phyloP scores from a whole-genome alignment of 345 rosid species.

The Ceriops zippeliana region DNA sequence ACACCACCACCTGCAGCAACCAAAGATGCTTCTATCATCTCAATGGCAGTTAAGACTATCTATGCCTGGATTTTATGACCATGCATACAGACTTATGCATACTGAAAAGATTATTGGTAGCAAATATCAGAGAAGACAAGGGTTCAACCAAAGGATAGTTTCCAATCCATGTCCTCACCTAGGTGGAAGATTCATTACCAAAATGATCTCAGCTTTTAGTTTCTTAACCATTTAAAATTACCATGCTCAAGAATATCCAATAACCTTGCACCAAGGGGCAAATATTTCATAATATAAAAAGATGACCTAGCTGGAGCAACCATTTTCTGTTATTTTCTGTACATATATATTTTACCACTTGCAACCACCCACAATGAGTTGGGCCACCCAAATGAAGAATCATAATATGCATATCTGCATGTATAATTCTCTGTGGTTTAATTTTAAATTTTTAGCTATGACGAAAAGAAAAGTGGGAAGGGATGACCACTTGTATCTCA shows the following conservation, averaged over 20 bases:
- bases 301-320: not conserved
- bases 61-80: not conserved
- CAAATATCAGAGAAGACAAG: too few relatives aligned
- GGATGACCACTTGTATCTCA: not conserved
- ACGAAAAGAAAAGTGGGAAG: not conserved
- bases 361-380: not conserved
- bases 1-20: slow-evolving; percentile 72
- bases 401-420: not conserved
- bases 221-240: not conserved
- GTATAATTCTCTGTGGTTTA: not conserved
- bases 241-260: not conserved
- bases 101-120: not conserved
- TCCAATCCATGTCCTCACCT: not conserved
- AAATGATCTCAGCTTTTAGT: not conserved
- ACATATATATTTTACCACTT: not conserved
- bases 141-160: not conserved
- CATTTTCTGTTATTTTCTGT: not conserved
- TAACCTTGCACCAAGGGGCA: not conserved
- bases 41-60: not conserved
- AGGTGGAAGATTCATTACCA: too few relatives aligned
- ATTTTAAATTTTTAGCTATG: not conserved
- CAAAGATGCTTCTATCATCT: slow-evolving; percentile 8
- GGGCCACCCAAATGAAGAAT: not conserved
- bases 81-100: not conserved
- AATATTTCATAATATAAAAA: not conserved